Evolutionary conservation across 2,329 filamentous ascomycete species (phyloP).

Genomic region (Pseudogymnoascus sp.): DNA sequence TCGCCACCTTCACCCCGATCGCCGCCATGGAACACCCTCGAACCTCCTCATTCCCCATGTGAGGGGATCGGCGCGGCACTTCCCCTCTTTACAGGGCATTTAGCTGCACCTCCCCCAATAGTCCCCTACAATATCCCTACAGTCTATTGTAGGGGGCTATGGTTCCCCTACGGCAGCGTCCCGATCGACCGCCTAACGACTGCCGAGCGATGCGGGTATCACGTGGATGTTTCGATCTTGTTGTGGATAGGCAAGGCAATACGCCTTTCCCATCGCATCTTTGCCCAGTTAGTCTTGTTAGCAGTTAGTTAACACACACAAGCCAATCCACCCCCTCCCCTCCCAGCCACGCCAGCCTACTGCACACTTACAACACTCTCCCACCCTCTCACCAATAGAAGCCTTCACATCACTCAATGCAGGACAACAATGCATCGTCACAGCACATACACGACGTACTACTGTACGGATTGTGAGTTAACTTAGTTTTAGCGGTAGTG

Average conservation of each 20-base stretch:
- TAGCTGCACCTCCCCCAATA: not conserved
- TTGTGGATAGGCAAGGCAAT: not conserved
- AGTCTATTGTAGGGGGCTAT: no score
- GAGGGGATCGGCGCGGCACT: not conserved
- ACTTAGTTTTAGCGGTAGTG: not conserved
- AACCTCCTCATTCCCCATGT: no score
- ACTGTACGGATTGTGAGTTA: not conserved
- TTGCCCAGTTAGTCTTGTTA: no score
- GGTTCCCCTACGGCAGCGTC: not conserved
- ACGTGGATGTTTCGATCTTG: not conserved
- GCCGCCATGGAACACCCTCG: not conserved
- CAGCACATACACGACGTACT: not conserved
- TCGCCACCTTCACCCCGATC: not conserved
- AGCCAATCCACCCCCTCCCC: no score
- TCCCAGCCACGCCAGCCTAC: no score
- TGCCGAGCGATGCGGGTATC: not conserved
- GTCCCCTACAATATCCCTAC: not conserved
- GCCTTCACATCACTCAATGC: no score
- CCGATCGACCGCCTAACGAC: not conserved
- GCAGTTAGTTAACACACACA: not conserved
- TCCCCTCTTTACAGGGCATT: not conserved
- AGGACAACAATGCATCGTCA: not conserved
- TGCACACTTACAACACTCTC: no score
- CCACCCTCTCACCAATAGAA: no score
- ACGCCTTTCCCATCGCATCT: no score